A percentile compares a stretch with the other conserved stretches of the same genome.
These are phyloP conservation scores for Tetrapisispora fleetii DNA, from an alignment of 805 yeast species.

Conservation along the genomic window DNA sequence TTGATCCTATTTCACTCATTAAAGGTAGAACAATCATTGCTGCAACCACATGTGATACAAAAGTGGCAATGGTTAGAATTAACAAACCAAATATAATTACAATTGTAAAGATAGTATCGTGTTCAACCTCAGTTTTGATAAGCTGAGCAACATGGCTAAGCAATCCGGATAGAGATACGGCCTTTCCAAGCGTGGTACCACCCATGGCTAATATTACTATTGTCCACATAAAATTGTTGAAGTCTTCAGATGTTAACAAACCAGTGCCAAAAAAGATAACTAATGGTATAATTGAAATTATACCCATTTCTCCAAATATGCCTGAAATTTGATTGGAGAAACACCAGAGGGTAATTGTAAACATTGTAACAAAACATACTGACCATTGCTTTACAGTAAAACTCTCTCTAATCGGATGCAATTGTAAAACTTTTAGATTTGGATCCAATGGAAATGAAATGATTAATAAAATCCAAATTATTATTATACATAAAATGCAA, in stretches of 20 bases:
- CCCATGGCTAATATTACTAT: slow-evolving; percentile 96
- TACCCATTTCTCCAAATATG: slow-evolving; percentile 92
- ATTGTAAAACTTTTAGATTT: slow-evolving; percentile 35
- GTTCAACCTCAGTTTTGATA: slow-evolving; percentile 58
- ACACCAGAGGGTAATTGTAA: slow-evolving; percentile 86
- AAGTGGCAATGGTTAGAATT: slow-evolving; percentile 79
- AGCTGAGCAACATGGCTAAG: slow-evolving; percentile 63
- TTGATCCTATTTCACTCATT: slow-evolving; percentile 79
- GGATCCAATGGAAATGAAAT: slow-evolving; percentile 48
- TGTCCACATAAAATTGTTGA: slow-evolving; percentile 94
- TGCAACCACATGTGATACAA: slow-evolving; percentile 94
- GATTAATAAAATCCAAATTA: slow-evolving; percentile 65
- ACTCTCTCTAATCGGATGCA: slow-evolving; percentile 48
- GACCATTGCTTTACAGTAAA: slow-evolving; percentile 69
- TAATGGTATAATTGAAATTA: slow-evolving; percentile 81
- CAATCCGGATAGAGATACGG: slow-evolving; percentile 85
- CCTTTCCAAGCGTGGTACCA: slow-evolving; percentile 90
- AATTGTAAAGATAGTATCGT: slow-evolving; percentile 62
- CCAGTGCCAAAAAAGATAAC: slow-evolving; percentile 92
- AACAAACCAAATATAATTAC: slow-evolving; percentile 72
- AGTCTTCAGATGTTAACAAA: slow-evolving; percentile 75
- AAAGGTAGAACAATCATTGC: slow-evolving; percentile 88
- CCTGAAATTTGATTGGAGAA: slow-evolving; percentile 64
- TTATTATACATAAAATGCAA: slow-evolving; percentile 46
- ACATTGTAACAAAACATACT: slow-evolving; percentile 53